Conservation (phyloP, 192 early-diverging fungal genomes). For the Podila minutissima region DNA sequence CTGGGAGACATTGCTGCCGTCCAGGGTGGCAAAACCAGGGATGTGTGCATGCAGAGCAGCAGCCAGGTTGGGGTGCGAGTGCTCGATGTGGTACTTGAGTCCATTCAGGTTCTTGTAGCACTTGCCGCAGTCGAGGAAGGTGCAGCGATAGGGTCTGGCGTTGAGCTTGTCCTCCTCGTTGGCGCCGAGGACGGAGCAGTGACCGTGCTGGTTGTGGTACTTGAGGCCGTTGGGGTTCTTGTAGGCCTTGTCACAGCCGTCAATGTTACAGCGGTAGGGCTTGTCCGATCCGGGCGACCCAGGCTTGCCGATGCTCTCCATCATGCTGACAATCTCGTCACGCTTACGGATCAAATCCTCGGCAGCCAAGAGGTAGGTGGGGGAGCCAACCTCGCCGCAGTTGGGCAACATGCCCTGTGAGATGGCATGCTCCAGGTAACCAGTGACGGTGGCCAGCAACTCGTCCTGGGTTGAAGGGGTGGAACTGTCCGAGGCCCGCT, state of each 20-base stretch:
- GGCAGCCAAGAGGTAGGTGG: conserved; percentile 24
- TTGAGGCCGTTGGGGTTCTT: conserved; percentile 99
- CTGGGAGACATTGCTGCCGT: conserved; percentile 59
- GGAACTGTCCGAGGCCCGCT: neutral
- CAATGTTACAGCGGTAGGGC: conserved; percentile 85
- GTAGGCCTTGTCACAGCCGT: conserved; percentile 93
- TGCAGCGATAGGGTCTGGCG: conserved; percentile 80
- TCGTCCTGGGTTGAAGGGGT: conserved; percentile 19
- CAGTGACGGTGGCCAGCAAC: conserved; percentile 33
- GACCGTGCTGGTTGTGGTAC: conserved; percentile 96
- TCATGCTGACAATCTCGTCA: conserved; percentile 53
- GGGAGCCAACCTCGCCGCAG: conserved; percentile 39
- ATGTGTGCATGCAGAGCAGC: conserved; percentile 52
- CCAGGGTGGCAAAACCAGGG: conserved; percentile 30
- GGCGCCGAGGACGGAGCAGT: conserved; percentile 65
- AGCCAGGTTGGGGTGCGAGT: conserved; percentile 75
- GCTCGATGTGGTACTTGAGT: conserved; percentile 94
- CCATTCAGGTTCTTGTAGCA: conserved; percentile 98
- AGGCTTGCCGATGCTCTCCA: conserved; percentile 46
- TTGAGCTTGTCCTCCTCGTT: conserved; percentile 66
- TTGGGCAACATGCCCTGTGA: conserved; percentile 34
- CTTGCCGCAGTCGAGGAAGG: conserved; percentile 86
- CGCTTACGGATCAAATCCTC: conserved; percentile 48
- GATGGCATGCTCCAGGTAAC: conserved; percentile 48
- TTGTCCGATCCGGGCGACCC: conserved; percentile 62